These are phyloP conservation scores for Trichoderma polysporum DNA, from an alignment of 2,329 filamentous ascomycete genomes.

Conservation along the genomic window DNA sequence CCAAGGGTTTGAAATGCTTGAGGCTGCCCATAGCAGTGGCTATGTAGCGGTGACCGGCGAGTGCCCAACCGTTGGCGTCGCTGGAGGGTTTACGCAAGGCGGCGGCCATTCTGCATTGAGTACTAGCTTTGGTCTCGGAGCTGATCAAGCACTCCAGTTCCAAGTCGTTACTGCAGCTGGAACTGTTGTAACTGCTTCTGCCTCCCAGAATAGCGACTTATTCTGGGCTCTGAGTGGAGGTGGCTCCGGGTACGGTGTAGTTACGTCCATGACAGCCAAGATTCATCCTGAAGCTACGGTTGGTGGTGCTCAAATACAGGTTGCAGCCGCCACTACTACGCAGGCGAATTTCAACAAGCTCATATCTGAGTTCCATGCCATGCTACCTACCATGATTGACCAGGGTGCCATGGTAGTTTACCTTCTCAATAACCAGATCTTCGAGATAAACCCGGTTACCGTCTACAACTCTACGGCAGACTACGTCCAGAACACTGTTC, in stretches of 20 bases:
- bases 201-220: constrained; percentile 45
- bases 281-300: constrained; percentile 33
- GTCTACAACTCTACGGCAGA: constrained; percentile 42
- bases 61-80: constrained; percentile 55
- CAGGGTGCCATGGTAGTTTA: constrained; percentile 48
- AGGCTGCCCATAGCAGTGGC: constrained; percentile 45
- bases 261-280: constrained; percentile 39
- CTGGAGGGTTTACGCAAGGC: constrained; percentile 60
- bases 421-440: constrained; percentile 41
- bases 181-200: constrained; percentile 46
- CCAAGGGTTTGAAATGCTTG: constrained; percentile 47
- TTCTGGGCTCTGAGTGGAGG: constrained; percentile 62
- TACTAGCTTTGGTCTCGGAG: constrained; percentile 54
- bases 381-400: constrained; percentile 43
- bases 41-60: constrained; percentile 56
- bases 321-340: background rate
- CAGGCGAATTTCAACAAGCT: constrained; percentile 16
- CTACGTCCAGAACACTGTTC: constrained; percentile 38
- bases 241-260: constrained; percentile 50
- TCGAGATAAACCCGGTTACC: constrained; percentile 46
- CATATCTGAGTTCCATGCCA: constrained; percentile 27
- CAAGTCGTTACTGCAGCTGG: constrained; percentile 55
- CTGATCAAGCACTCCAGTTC: constrained; percentile 56
- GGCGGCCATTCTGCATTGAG: constrained; percentile 57
- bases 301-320: constrained; percentile 31